phyloP scores from a whole-genome alignment of 495 filamentous ascomycete genomes.

The Aspergillus coremiiformis region DNA sequence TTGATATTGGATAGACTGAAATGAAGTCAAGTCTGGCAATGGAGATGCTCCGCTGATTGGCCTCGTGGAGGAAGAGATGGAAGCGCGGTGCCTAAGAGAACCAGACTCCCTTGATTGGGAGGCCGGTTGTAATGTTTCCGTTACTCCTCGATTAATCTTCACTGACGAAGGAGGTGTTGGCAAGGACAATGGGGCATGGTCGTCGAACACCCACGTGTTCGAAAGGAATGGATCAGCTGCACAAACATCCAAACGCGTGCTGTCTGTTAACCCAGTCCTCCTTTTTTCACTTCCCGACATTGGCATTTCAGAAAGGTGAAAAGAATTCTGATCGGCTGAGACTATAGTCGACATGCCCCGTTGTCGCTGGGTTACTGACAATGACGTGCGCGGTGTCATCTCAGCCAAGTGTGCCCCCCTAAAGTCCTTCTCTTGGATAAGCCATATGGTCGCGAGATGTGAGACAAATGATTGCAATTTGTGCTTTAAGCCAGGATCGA shows the following conservation, averaged over 20 bases:
- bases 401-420: background rate
- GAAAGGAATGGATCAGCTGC: constrained; percentile 24
- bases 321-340: background rate
- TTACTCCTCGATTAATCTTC: constrained; percentile 17
- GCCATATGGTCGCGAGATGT: constrained; percentile 31
- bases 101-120: constrained; percentile 16
- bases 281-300: background rate
- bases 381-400: background rate
- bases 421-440: constrained; percentile 5
- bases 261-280: constrained; percentile 4
- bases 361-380: background rate
- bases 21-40: constrained; percentile 23
- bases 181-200: constrained; percentile 21
- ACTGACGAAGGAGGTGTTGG: constrained; percentile 30
- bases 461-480: constrained; percentile 27
- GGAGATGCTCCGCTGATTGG: constrained; percentile 17
- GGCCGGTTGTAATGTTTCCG: constrained; percentile 17
- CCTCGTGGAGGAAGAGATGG: constrained; percentile 20
- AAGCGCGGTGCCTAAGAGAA: constrained; percentile 8
- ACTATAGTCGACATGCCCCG: background rate
- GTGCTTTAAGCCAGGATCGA: constrained; percentile 25
- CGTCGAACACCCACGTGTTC: constrained; percentile 30
- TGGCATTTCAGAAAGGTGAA: background rate
- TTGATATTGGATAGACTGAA: constrained; percentile 24
- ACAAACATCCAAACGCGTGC: constrained; percentile 5